A percentile compares a stretch with the other conserved stretches of the same genome.
These are phyloP conservation scores for Fusarium brachygibbosum DNA, from an alignment of 2,329 filamentous ascomycete species.

Conservation along the genomic window DNA sequence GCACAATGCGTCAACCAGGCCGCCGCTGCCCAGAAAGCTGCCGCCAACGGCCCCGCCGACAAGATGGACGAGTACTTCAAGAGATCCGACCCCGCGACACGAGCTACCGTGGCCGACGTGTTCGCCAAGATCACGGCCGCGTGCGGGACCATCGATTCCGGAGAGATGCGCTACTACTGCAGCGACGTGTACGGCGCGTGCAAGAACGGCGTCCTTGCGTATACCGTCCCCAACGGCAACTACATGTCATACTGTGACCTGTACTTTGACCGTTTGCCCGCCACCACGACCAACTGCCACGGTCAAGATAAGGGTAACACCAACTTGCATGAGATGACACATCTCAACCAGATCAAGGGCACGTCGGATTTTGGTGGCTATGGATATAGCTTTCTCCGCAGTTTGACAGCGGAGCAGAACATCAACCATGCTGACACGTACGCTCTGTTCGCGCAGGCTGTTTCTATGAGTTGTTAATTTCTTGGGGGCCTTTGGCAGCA, in stretches of 20 bases:
- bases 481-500: background rate
- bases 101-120: constrained; percentile 65
- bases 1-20: constrained; percentile 68
- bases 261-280: constrained; percentile 68
- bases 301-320: constrained; percentile 75
- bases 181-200: constrained; percentile 69
- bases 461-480: constrained; percentile 54
- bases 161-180: constrained; percentile 70
- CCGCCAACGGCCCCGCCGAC: constrained; percentile 61
- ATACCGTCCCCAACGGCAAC: constrained; percentile 67
- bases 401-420: constrained; percentile 63
- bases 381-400: constrained; percentile 63
- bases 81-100: constrained; percentile 60
- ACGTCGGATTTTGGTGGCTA: constrained; percentile 73
- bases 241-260: constrained; percentile 73
- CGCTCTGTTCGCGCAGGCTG: constrained; percentile 46
- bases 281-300: constrained; percentile 67
- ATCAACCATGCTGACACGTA: constrained; percentile 73
- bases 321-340: constrained; percentile 75
- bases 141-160: constrained; percentile 64
- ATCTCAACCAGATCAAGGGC: constrained; percentile 68
- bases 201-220: constrained; percentile 66
- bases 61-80: constrained; percentile 75
- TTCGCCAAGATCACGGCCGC: constrained; percentile 66
- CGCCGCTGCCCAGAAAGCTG: constrained; percentile 64